Evolutionary conservation across 805 yeast species (phyloP), one percentile per base, ranked within the genome.

Genomic region (Cyberlindnera japonica): DNA sequence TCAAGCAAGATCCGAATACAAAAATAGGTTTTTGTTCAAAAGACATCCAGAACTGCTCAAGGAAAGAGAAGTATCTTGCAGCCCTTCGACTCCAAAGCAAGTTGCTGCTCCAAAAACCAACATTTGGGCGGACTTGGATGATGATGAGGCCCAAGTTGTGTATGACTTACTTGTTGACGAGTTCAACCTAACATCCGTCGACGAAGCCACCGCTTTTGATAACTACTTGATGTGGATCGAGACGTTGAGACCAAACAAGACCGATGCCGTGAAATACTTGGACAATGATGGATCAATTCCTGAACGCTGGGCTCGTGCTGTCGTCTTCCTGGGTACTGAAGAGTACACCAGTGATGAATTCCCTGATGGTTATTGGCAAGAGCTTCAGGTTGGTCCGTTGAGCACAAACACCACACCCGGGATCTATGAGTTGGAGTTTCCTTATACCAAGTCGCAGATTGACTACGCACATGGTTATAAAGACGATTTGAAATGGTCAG

Each of bases 311-410:
- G 58, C 58, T 26, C 42, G 39, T 21, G 55, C 56, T 6, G 41
- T 41, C 6, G n/a, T 54, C 13, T 54, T 52, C 43, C 49, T 54
- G 24, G 58, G 58, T 44, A 45, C 49, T 33, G 58, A 51, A 16
- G 56, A 54, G 32, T 45, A 34, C 27, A 44, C 47, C 3, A 39
- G 35, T 11, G 53, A 45, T 3, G 55, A 47, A 26, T 52, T 32
- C 44, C 52, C 52, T 15, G 45, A 54, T 21, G 58, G 58, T 6
- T 54, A 54, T 39, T 54, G 58, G 56, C 48, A 50, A 33, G 47
- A 50, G 8, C 42, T 43, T 28, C 55, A 54, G 32, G 45, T 54
- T 26, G 58, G 58, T 33, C 58, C 58, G 27, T 37, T 54, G 32
- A n/a, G n/a, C n/a, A n/a, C n/a, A n/a, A n/a, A n/a, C n/a, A n/a